Conservation (phyloP, 1,284 basidiomycete genomes). For the Pseudozyma thailandica region DNA sequence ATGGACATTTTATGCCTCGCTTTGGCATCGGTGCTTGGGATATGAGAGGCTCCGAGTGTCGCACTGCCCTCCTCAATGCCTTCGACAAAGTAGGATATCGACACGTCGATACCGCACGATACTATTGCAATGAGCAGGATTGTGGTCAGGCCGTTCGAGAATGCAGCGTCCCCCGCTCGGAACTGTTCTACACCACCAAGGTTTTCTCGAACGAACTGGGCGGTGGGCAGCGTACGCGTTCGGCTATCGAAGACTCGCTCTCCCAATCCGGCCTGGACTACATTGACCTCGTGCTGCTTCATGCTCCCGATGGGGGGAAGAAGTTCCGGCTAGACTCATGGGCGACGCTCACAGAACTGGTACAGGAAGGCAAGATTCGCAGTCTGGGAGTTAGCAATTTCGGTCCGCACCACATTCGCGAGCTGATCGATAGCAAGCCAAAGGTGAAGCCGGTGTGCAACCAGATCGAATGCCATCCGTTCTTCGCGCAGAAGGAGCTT, state of each 20-base stretch:
- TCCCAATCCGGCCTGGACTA: constrained; percentile 78
- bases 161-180: constrained; percentile 78
- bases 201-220: constrained; percentile 68
- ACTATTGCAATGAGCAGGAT: constrained; percentile 79
- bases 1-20: constrained; percentile 43
- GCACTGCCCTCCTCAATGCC: constrained; percentile 30
- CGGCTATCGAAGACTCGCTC: constrained; percentile 75
- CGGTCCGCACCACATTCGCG: constrained; percentile 42
- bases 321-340: constrained; percentile 68
- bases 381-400: constrained; percentile 74
- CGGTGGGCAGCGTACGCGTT: constrained; percentile 68
- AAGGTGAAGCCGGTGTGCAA: constrained; percentile 54
- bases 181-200: constrained; percentile 87
- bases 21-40: constrained; percentile 53
- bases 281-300: constrained; percentile 69
- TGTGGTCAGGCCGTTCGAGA: constrained; percentile 81
- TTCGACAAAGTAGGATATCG: constrained; percentile 69
- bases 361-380: constrained; percentile 50
- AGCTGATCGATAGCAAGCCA: constrained; percentile 50
- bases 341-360: constrained; percentile 53
- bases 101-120: constrained; percentile 53
- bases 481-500: constrained; percentile 74
- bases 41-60: constrained; percentile 37
- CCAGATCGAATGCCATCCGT: constrained; percentile 60
- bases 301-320: constrained; percentile 50